Percentiles rank a stretch among this genome's conserved stretches.
phyloP scores from a whole-genome alignment of 2,329 filamentous ascomycete species.

The Aspergillus amoenus region DNA sequence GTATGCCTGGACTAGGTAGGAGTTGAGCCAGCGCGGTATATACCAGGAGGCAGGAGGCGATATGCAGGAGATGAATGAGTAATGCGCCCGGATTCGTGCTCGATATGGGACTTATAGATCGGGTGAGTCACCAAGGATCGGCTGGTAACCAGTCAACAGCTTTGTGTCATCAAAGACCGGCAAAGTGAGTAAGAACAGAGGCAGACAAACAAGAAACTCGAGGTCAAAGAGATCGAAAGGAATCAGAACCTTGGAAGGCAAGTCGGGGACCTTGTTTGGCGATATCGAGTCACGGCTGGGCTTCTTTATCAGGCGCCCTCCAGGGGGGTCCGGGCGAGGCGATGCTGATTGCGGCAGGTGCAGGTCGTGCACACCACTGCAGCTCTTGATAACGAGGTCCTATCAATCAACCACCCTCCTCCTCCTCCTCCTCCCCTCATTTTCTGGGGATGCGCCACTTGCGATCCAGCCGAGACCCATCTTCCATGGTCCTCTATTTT shows the following conservation, averaged over 20 bases:
- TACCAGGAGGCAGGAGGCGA: not conserved
- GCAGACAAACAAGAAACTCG: not conserved
- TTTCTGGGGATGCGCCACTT: not conserved
- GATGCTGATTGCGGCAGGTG: conserved; percentile 16
- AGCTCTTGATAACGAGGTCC: not conserved
- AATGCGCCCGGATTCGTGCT: not conserved
- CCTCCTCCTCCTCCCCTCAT: not conserved
- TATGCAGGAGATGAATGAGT: conserved; percentile 1
- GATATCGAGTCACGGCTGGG: conserved; percentile 1
- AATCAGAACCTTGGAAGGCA: not conserved
- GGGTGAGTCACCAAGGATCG: conserved; percentile 15
- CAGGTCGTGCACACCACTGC: not conserved
- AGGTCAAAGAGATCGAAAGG: not conserved
- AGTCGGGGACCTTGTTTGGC: conserved; percentile 7
- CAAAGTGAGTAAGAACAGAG: not conserved
- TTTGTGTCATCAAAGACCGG: not conserved
- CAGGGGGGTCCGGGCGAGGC: conserved; percentile 16
- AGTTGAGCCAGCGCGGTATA: not conserved
- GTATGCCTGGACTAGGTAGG: conserved; percentile 6
- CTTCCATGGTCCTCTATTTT: conserved; percentile 1
- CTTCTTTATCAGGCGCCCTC: conserved; percentile 6
- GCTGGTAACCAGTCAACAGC: conserved; percentile 1
- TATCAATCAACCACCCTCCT: conserved; percentile 11
- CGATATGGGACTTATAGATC: conserved; percentile 8
- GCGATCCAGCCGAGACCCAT: not conserved